Evolutionary conservation across 2,329 filamentous ascomycete genomes (phyloP), one percentile per base, ranked within the genome.

Genomic region (Hypoxylon sp.): DNA sequence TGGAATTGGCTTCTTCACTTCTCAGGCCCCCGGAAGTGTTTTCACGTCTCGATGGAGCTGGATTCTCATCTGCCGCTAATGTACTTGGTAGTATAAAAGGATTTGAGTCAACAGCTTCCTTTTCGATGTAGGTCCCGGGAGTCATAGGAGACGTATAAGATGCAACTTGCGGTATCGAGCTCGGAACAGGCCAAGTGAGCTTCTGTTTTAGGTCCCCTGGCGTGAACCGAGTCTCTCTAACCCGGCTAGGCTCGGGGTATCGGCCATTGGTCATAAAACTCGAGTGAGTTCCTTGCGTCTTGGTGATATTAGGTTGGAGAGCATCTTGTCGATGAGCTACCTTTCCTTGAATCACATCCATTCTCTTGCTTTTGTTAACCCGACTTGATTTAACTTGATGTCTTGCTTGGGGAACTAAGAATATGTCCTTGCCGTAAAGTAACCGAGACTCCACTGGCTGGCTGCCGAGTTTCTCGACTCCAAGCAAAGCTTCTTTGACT

Each of bases 301-400:
- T 13, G 50, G 21, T 41, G n/a, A 9, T 11, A 7, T 38, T 30
- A 19, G 21, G 36, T 57, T 38, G 34, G 17, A 64, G 36, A 5
- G 55, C 61, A 30, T 64, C 55, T 64, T 64, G 61, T 14, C 61
- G 61, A 50, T 64, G 61, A 14, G 61, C 61, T 32, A 64, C 61
- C 28, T 10, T 59, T 2, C 61, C 61, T 25, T 21, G 49, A 17
- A 32, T 19, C 30, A 49, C 48, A 2, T 38, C 25, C n/a, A 63
- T 59, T 32, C n/a, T 64, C 32, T 48, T 48, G 10, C 17, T 21
- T 19, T 64, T 64, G 1, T 59, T 43, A n/a, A 59, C 49, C 3
- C 61, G 21, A 14, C 55, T 59, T 13, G 45, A 59, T 9, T 53
- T 59, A 13, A 51, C 4, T 3, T 58, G 41, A 21, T 41, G 53